Conservation (phyloP, 1,284 basidiomycete species). For the Sporisorium sorghi region DNA sequence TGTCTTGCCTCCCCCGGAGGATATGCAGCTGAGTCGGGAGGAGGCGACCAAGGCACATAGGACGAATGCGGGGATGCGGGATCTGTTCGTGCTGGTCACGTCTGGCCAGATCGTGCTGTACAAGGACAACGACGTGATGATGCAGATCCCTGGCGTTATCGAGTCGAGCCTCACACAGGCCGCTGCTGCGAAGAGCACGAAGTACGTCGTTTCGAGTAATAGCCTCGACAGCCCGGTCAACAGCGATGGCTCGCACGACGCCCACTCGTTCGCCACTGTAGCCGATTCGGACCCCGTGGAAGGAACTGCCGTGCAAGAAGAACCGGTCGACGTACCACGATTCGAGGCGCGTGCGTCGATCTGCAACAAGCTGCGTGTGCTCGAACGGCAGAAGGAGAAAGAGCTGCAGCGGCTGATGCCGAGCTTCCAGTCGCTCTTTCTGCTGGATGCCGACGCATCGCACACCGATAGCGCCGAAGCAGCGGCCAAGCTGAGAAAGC, state of each 20-base stretch:
- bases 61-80: conserved; percentile 2
- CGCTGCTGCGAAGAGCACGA: conserved; percentile 10
- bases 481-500: conserved; percentile 1
- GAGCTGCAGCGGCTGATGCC: conserved; percentile 45
- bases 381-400: conserved; percentile 41
- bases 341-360: conserved; percentile 42
- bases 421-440: conserved; percentile 42
- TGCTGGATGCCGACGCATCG: conserved; percentile 16
- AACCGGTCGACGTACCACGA: conserved; percentile 34
- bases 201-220: conserved; percentile 30
- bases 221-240: conserved; percentile 14
- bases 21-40: background rate
- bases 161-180: conserved; percentile 11
- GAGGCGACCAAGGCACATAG: background rate
- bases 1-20: conserved; percentile 23
- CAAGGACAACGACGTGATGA: conserved; percentile 50
- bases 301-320: conserved; percentile 19
- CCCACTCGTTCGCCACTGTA: conserved; percentile 1
- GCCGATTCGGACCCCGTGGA: conserved; percentile 16
- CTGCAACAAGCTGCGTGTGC: conserved; percentile 39
- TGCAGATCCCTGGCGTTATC: conserved; percentile 41
- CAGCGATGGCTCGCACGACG: conserved; percentile 24
- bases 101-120: conserved; percentile 32
- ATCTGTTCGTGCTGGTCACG: conserved; percentile 39
- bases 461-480: background rate